Conservation (phyloP, 2,329 filamentous ascomycete genomes). For the Diplodia seriata region DNA sequence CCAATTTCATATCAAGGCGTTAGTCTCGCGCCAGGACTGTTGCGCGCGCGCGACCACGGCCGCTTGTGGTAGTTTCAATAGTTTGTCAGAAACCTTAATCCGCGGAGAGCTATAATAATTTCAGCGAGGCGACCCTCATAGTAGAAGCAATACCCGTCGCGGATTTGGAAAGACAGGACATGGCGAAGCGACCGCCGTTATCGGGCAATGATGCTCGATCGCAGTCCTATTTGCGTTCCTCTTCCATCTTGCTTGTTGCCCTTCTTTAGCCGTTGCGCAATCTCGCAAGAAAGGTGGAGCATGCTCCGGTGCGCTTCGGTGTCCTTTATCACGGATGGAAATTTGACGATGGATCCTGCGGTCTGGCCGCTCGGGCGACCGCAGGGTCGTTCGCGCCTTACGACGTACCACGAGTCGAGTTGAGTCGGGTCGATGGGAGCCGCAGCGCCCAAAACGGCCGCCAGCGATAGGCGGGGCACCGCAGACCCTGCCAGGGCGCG, state of each 20-base stretch:
- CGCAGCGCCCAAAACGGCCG: neutral
- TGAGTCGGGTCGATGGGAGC: neutral
- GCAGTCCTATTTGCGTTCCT: neutral
- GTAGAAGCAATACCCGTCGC: neutral
- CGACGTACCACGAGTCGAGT: neutral
- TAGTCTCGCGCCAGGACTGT: neutral
- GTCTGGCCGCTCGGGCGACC: conserved; percentile 3
- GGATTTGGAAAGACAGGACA: neutral
- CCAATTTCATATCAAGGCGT: conserved; percentile 1
- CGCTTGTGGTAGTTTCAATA: conserved; percentile 23
- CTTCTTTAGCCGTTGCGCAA: neutral
- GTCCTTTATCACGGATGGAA: neutral
- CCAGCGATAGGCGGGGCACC: neutral
- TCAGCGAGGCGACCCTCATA: neutral
- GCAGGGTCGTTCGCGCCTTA: neutral
- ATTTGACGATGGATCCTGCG: conserved; percentile 8
- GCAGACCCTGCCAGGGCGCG: neutral
- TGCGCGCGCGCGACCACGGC: neutral
- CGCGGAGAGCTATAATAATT: conserved; percentile 6
- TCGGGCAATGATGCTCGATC: neutral
- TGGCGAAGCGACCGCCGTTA: neutral
- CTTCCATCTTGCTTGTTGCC: neutral
- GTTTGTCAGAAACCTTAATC: conserved; percentile 15
- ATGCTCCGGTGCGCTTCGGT: neutral
- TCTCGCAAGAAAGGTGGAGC: neutral